Evolutionary conservation across 257 asterid species (phyloP).

Genomic region (Solanum gracilifrons): DNA sequence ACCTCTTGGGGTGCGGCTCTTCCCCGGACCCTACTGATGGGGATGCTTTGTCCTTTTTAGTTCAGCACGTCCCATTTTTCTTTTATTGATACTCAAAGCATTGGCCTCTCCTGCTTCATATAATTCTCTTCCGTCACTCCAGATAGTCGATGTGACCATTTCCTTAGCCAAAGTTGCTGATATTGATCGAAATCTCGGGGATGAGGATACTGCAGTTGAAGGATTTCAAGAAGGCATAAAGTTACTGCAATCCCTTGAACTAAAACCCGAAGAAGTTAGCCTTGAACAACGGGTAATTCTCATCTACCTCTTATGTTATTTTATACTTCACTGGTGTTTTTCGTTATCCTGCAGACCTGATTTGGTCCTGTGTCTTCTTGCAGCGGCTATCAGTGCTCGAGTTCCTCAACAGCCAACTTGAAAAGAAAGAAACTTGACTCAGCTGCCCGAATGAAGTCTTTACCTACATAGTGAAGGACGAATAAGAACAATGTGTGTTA

Average conservation of each 20-base stretch:
- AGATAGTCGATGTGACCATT: conserved; percentile 65
- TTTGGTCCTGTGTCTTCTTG: conserved; percentile 1
- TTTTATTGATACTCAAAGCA: not conserved
- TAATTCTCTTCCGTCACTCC: conserved; percentile 1
- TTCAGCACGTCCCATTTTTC: not conserved
- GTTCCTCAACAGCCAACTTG: conserved; percentile 55
- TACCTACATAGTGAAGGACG: not conserved
- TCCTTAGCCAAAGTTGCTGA: conserved; percentile 95
- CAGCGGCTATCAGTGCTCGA: conserved; percentile 80
- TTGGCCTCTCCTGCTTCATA: not conserved
- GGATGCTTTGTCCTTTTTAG: not conserved
- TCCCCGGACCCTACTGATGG: not conserved
- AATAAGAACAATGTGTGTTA: not conserved
- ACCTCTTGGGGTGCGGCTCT: not conserved
- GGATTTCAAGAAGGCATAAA: conserved; percentile 75
- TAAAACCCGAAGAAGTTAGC: conserved; percentile 38
- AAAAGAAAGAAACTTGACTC: conserved; percentile 18
- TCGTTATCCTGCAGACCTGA: not conserved
- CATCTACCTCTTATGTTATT: not conserved
- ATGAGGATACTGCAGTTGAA: conserved; percentile 47
- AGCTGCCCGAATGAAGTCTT: not conserved
- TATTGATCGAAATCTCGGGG: conserved; percentile 71
- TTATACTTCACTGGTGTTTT: not conserved
- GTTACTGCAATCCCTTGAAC: conserved; percentile 41
- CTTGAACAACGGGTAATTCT: conserved; percentile 62